A percentile compares a stretch with the other conserved stretches of the same genome.
Evolutionary conservation across 306 rosid genomes (phyloP).

Genomic region (Benincasa hispida): DNA sequence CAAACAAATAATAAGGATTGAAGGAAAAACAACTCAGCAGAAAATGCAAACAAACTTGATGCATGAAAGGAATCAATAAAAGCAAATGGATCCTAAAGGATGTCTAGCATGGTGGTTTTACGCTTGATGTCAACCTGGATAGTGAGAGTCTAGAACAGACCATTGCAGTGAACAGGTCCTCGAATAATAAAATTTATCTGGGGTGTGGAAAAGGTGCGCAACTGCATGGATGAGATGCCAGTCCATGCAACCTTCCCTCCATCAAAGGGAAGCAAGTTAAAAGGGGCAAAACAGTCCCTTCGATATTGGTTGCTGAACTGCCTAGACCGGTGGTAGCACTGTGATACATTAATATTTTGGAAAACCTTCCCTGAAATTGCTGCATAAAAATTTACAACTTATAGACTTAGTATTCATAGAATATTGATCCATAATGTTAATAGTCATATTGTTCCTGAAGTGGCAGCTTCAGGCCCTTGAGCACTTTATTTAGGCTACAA

Average conservation of each 20-base stretch:
- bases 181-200: slow-evolving; percentile 32
- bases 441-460: slow-evolving; percentile 2
- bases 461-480: not conserved
- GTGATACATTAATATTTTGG: slow-evolving; percentile 71
- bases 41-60: not conserved
- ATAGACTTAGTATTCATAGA: slow-evolving; percentile 32
- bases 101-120: slow-evolving; percentile 17
- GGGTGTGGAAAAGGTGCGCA: slow-evolving; percentile 48
- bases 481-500: not conserved
- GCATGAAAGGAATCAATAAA: not conserved
- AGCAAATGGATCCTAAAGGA: slow-evolving; percentile 11
- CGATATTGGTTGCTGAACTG: slow-evolving; percentile 33
- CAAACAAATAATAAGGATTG: not conserved
- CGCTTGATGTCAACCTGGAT: slow-evolving; percentile 37
- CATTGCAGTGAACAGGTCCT: slow-evolving; percentile 67
- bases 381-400: slow-evolving; percentile 65
- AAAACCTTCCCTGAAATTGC: slow-evolving; percentile 80
- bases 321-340: slow-evolving; percentile 58
- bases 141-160: slow-evolving; percentile 89
- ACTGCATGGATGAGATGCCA: slow-evolving; percentile 63
- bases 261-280: slow-evolving; percentile 50
- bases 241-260: slow-evolving; percentile 82
- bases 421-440: slow-evolving; percentile 15
- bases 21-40: not conserved
- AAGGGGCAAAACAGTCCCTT: slow-evolving; percentile 67